Percentiles rank a stretch among this genome's conserved stretches.
Evolutionary conservation across 2,329 filamentous ascomycete species (phyloP).

Genomic region (Dryadomyces quercus-mongolicae): DNA sequence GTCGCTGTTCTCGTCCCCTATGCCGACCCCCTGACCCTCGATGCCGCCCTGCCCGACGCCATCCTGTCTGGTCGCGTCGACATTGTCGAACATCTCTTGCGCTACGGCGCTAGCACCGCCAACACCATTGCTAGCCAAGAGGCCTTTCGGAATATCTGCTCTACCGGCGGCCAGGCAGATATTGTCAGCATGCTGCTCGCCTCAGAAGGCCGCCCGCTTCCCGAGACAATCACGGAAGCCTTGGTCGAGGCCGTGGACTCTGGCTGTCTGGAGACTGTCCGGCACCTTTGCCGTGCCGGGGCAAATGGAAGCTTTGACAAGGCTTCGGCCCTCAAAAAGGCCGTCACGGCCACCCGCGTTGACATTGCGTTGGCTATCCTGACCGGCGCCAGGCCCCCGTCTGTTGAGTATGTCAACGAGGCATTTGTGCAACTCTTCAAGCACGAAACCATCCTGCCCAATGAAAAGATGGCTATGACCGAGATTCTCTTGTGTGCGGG

Average conservation of each 20-base stretch:
- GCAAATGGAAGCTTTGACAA: conserved; percentile 41
- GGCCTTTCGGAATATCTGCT: conserved; percentile 39
- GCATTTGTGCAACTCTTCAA: conserved; percentile 36
- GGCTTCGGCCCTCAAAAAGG: conserved; percentile 38
- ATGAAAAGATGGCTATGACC: conserved; percentile 37
- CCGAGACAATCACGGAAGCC: conserved; percentile 31
- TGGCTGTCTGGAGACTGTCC: conserved; percentile 37
- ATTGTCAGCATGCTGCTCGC: conserved; percentile 36
- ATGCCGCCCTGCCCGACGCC: conserved; percentile 36
- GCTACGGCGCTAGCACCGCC: conserved; percentile 36
- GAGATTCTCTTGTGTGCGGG: conserved; percentile 48
- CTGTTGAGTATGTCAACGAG: conserved; percentile 32
- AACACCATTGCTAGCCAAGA: conserved; percentile 38
- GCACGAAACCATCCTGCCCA: conserved; percentile 31
- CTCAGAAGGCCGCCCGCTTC: conserved; percentile 33
- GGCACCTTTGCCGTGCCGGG: conserved; percentile 36
- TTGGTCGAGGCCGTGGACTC: conserved; percentile 38
- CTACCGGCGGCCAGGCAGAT: conserved; percentile 29
- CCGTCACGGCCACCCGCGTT: conserved; percentile 33
- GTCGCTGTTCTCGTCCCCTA: conserved; percentile 40
- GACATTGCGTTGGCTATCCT: conserved; percentile 44
- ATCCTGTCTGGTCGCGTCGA: conserved; percentile 29
- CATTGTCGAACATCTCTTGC: conserved; percentile 34
- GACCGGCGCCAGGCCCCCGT: conserved; percentile 39
- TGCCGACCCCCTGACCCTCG: conserved; percentile 37